Evolutionary conservation across 2,329 filamentous ascomycete species (phyloP).

Genomic region (Fusarium nygamai): DNA sequence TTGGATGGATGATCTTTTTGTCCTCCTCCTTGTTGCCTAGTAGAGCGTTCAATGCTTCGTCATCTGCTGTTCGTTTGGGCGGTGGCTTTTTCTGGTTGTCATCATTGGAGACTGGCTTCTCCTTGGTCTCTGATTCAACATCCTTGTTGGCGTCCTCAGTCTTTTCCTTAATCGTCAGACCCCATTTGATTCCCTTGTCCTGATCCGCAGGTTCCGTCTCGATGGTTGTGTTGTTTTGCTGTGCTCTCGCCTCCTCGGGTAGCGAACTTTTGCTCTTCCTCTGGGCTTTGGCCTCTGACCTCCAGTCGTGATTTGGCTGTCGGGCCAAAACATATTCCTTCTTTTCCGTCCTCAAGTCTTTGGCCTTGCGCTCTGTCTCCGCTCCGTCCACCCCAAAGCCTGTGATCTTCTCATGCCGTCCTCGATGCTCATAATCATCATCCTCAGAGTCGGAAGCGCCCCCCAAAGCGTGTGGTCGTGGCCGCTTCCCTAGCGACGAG

Average conservation of each 20-base stretch:
- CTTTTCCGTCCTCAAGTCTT: constrained; percentile 39
- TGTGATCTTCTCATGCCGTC: constrained; percentile 59
- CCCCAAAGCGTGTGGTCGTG: constrained; percentile 54
- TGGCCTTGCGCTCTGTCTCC: constrained; percentile 52
- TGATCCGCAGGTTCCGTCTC: constrained; percentile 55
- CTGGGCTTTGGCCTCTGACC: constrained; percentile 61
- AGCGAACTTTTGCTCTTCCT: constrained; percentile 64
- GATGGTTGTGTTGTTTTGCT: constrained; percentile 47
- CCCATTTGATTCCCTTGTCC: constrained; percentile 66
- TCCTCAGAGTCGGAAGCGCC: constrained; percentile 57
- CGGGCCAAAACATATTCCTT: constrained; percentile 65
- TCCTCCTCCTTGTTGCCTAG: constrained; percentile 62
- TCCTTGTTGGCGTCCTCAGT: constrained; percentile 64
- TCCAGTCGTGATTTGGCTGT: constrained; percentile 71
- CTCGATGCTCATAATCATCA: constrained; percentile 45
- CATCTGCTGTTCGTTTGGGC: constrained; percentile 49
- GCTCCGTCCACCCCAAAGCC: constrained; percentile 59
- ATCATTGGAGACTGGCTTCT: constrained; percentile 11
- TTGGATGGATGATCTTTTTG: constrained; percentile 63
- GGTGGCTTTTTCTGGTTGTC: constrained; percentile 3
- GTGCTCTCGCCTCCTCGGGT: constrained; percentile 64
- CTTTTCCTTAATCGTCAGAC: constrained; percentile 58
- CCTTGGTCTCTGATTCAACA: constrained; percentile 1
- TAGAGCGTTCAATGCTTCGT: constrained; percentile 73
- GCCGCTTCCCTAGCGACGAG: constrained; percentile 60